phyloP scores from a whole-genome alignment of 768 basidiomycete species.

The Kwoniella sp. region DNA sequence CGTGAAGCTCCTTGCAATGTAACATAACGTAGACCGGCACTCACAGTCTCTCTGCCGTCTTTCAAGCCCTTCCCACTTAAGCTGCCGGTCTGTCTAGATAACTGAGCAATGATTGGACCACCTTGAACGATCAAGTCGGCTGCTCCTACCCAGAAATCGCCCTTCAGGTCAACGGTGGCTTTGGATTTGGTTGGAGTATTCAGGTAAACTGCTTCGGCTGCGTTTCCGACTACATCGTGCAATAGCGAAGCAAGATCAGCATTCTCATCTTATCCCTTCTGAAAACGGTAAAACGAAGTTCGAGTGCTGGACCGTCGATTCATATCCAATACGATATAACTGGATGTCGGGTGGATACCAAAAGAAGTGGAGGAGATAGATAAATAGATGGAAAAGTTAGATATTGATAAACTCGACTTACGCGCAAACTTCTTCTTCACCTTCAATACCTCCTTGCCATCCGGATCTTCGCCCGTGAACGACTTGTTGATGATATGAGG shows the following conservation, averaged over 20 bases:
- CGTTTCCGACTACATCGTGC: constrained; percentile 37
- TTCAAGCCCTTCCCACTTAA: constrained; percentile 44
- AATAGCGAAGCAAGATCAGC: background rate
- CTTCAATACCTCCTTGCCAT: constrained; percentile 37
- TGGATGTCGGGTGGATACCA: too few relatives aligned
- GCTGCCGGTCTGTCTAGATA: constrained; percentile 43
- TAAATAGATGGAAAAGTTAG: too few relatives aligned
- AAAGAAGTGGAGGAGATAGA: too few relatives aligned
- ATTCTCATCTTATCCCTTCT: background rate
- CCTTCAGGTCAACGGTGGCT: constrained; percentile 37
- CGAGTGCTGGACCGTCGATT: too few relatives aligned
- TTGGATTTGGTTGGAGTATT: constrained; percentile 40
- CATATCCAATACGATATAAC: too few relatives aligned
- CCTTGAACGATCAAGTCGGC: constrained; percentile 41
- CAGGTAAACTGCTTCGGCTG: constrained; percentile 47
- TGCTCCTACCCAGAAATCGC: constrained; percentile 49
- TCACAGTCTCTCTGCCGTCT: constrained; percentile 38
- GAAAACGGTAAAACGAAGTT: too few relatives aligned
- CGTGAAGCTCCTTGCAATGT: too few relatives aligned
- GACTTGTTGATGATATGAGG: constrained; percentile 36
- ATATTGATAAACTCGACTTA: constrained; percentile 20
- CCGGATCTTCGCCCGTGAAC: constrained; percentile 32
- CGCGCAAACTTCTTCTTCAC: constrained; percentile 37
- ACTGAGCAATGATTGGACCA: constrained; percentile 45
- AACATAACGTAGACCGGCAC: constrained; percentile 4